Evolutionary conservation across 371 early-diverging fungal genomes (phyloP).

Genomic region (Mortierella sp.): DNA sequence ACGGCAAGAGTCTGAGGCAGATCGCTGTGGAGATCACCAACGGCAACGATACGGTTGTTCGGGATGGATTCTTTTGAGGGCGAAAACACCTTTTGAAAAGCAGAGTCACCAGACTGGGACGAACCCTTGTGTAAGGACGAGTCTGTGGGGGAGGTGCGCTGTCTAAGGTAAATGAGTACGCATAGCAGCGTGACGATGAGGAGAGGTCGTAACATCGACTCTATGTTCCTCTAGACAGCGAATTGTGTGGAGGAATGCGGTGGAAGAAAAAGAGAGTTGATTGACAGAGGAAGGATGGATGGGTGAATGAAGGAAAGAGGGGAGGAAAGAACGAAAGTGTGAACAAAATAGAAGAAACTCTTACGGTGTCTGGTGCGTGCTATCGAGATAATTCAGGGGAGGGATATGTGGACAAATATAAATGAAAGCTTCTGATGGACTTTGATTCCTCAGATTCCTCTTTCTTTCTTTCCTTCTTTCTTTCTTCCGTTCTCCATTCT

Average conservation of each 20-base stretch:
- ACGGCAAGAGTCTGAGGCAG: slow-evolving; percentile 67
- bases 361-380: too few relatives aligned
- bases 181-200: slow-evolving; percentile 22
- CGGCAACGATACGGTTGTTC: slow-evolving; percentile 71
- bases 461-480: slow-evolving; percentile 11
- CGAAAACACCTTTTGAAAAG: not conserved
- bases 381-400: too few relatives aligned
- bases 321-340: too few relatives aligned
- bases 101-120: not conserved
- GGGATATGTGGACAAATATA: too few relatives aligned
- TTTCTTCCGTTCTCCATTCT: slow-evolving; percentile 5
- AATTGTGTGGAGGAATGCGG: too few relatives aligned
- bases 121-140: not conserved
- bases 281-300: too few relatives aligned
- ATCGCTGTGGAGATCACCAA: slow-evolving; percentile 89
- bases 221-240: too few relatives aligned
- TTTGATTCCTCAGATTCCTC: not conserved
- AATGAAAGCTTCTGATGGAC: not conserved
- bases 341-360: too few relatives aligned
- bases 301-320: too few relatives aligned
- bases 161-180: slow-evolving; percentile 29
- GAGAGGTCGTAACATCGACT: slow-evolving; percentile 28
- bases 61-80: too few relatives aligned
- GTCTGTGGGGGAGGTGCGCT: not conserved
- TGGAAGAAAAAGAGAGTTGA: too few relatives aligned